phyloP scores from a whole-genome alignment of 495 filamentous ascomycete genomes.

The Cercophora samala region DNA sequence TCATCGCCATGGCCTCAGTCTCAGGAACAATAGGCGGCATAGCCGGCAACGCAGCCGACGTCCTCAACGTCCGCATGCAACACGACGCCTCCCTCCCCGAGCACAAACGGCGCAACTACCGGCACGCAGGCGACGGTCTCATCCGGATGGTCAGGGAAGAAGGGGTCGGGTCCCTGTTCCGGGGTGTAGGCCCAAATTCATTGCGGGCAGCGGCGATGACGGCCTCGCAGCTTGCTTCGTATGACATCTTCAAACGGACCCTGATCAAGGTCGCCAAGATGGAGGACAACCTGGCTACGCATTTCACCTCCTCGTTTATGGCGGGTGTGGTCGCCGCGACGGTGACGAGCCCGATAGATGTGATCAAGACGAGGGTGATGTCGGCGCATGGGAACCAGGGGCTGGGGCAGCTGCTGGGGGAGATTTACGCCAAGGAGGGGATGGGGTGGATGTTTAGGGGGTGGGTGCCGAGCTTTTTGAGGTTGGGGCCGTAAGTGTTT shows the following conservation, averaged over 20 bases:
- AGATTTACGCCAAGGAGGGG: constrained; percentile 76
- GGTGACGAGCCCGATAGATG: constrained; percentile 90
- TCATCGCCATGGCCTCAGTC: constrained; percentile 73
- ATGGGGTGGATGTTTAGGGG: constrained; percentile 89
- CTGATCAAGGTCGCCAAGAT: constrained; percentile 66
- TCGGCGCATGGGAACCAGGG: constrained; percentile 57
- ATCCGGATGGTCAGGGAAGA: constrained; percentile 79
- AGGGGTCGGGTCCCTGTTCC: constrained; percentile 67
- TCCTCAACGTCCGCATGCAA: constrained; percentile 98
- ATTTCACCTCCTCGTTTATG: constrained; percentile 81
- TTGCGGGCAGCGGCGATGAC: constrained; percentile 92
- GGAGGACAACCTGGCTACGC: constrained; percentile 73
- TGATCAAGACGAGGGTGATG: constrained; percentile 97
- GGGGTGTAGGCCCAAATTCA: constrained; percentile 90
- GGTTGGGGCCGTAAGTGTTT: constrained; percentile 62
- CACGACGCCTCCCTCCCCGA: constrained; percentile 79
- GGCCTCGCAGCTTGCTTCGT: constrained; percentile 80
- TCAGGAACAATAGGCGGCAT: constrained; percentile 89
- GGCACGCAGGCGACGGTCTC: constrained; percentile 81
- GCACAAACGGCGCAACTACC: constrained; percentile 78
- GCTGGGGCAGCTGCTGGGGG: constrained; percentile 56
- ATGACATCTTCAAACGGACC: constrained; percentile 85
- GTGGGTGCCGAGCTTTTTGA: constrained; percentile 95
- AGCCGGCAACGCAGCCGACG: constrained; percentile 89
- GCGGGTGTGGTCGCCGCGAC: constrained; percentile 95